Base-by-base conservation (phyloP, 2,329 filamentous ascomycete species). In the Colletotrichum lindemuthianum region DNA sequence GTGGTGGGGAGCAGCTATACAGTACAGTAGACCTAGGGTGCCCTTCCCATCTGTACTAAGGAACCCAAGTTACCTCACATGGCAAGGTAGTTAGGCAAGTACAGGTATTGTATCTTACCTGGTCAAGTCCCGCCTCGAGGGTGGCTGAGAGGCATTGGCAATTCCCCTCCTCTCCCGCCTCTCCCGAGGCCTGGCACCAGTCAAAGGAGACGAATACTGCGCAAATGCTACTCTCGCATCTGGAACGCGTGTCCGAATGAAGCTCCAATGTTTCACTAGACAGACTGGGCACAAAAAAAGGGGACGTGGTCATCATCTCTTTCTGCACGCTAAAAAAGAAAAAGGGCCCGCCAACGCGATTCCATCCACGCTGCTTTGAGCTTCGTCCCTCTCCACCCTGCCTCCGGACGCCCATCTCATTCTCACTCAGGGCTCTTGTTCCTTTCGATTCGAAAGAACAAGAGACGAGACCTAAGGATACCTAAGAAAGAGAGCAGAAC, bases 261-360 rank as follows among this genome's bases (percentile, higher is more conserved):
- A 50, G 45, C 47, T 63, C 47, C 59, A 54, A 65, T 63, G 63
- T 63, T 65, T 63, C 63, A 65, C 63, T 56, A 65, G 63, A 41
- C 47, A 59, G 51, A 54, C 54, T 40, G 52, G 45, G 47, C 58
- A 57, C 58, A 57, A 50, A 57, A 52, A 61, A 63, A 65, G 63
- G 58, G 63, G 63, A 65, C 47, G 36, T 10, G 41, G 24, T 43
- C 51, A 56, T 16, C 50, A 37, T 39, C 40, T 63, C 63, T 39
- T 34, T 56, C 58, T 65, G 59, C 58, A 65, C 63, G 63, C 63
- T 65, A 65, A 63, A 64, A 65, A 63, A 24, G 24, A 24, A 59
- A 65, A 51, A 63, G 59, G 63, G 63, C 52, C 58, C 58, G 63
- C 63, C 63, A 41, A 57, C 63, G 52, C 59, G 47, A 65, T 36